Conservation (phyloP, 2,329 filamentous ascomycete species). For the Xylariaceae sp. region DNA sequence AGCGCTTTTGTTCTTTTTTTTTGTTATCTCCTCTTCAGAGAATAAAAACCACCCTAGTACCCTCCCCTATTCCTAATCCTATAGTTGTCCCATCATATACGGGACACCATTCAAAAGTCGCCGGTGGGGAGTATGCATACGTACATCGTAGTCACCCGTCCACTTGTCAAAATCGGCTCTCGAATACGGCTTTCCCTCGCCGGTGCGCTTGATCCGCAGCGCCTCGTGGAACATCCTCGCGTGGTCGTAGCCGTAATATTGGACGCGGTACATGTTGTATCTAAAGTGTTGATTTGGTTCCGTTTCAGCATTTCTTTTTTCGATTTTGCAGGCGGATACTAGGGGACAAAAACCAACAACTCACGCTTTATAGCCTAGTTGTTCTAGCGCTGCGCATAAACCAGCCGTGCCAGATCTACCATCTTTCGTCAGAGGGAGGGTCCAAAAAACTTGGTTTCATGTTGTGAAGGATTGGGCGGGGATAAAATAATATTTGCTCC, state of each 20-base stretch:
- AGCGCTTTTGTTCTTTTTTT: no score
- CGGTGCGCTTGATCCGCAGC: constrained; percentile 6
- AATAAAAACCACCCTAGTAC: no score
- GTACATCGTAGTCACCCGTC: constrained; percentile 11
- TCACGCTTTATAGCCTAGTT: constrained; percentile 8
- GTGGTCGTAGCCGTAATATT: constrained; percentile 6
- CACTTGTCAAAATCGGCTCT: constrained; percentile 16
- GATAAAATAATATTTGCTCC: no score
- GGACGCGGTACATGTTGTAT: constrained; percentile 7
- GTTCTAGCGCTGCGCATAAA: constrained; percentile 9
- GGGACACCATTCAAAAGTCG: no score
- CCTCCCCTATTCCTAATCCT: no score
- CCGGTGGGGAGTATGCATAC: no score
- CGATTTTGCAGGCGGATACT: neutral
- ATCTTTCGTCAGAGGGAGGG: no score
- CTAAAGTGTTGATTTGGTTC: no score
- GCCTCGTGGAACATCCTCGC: constrained; percentile 12
- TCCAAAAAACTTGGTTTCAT: no score
- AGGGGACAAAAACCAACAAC: constrained; percentile 1
- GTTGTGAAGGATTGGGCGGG: no score
- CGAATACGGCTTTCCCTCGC: constrained; percentile 7
- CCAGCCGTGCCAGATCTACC: constrained; percentile 11
- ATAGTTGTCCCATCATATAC: no score
- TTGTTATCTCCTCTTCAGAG: no score
- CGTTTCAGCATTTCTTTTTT: neutral